Evolutionary conservation across 441 rosid species (phyloP), one percentile per base, ranked within the genome.

Genomic region (Bocquillonia castaneifolia): DNA sequence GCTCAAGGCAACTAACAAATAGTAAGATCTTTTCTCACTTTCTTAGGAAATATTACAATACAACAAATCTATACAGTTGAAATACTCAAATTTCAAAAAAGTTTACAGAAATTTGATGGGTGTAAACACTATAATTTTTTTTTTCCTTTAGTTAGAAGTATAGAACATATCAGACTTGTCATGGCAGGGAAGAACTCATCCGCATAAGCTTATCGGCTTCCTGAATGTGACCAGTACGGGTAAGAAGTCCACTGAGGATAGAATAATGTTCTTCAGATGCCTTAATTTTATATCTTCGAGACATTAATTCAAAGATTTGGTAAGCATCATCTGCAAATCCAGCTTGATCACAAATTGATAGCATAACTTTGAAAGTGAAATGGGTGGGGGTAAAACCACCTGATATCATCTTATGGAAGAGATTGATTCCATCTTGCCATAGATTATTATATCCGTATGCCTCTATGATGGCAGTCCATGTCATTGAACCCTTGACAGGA

Each of bases 381-480:
- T 77, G 70, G 58, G 77, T 90, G 36, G 90, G 92, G 67, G 82
- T 59, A 66, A 77, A 90, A 59, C 91, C 91, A 48, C 74, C 29
- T 23, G 83, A 68, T 62, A 70, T 66, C 98, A 92, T 92, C 74
- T 74, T 52, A 52, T 85, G 71, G 76, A 87, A 92, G 64, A 79
- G 81, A 52, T 67, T 60, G 52, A 92, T 61, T 71, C 89, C 95
- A 23, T 87, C 92, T 59, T 34, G 47, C 59, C 72, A 78, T 58
- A 68, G 77, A 63, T 72, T 80, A 63, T 76, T 84, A 63, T 53
- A 66, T 50, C 91, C 90, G 58, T 80, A 77, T 10, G 90, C 86
- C 51, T 88, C 89, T 71, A 92, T 78, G 61, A 88, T 81, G 73
- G 96, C 88, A 59, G 96, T 87, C 96, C 98, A 88, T 34, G 86